Base-by-base conservation (phyloP, 192 early-diverging fungal species). In the Piromyces sp. region DNA sequence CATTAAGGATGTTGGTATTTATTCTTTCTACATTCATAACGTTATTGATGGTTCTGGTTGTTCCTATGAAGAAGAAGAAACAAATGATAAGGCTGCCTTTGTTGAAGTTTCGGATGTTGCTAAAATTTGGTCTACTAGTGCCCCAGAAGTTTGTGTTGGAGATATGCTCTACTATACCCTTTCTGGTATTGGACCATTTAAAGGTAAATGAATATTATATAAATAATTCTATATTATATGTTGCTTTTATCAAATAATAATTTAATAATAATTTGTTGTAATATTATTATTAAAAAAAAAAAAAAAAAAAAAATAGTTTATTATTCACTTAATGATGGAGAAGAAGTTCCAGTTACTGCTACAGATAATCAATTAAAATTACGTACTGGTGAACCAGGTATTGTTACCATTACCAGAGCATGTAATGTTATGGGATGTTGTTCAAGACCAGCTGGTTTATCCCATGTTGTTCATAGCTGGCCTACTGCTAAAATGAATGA, bases 381-480 rank as follows among this genome's bases (percentile, higher is more conserved):
- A 29, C 87, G 87, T 30, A 90, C 89, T 14, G 90, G 87, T 12
- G 87, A 86, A 16, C 84, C 89, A 0, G 93, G 93, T 5, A 87
- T 86, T 81, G 87, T 93, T 80, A 86, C 86, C 1, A 87, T 94
- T 14, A 83, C 86, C 1, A 80, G 84, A 29, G 89, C 93, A 15
- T 92, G 92, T 85, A 92, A 93, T 81, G 85, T 87, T 80, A 83
- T 88, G 30, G 84, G 87, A 29, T 94, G 93, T 84, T 93, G 92
- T 84, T 86, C 84, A 79, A 84, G 88, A 40, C 81, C 29, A 38
- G 83, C 81, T 17, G 88, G 86, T n/a, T 83, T 94, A 29, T 38
- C 37, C 5, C 89, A 86, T 51, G 82, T 86, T 2, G 87, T 93
- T 3, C 87, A 88, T 29, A 84, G 87, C 26, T 85, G 93, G 30